A percentile compares a stretch with the other conserved stretches of the same genome.
Conservation (phyloP, 768 basidiomycete species). For the Suillus americanus region DNA sequence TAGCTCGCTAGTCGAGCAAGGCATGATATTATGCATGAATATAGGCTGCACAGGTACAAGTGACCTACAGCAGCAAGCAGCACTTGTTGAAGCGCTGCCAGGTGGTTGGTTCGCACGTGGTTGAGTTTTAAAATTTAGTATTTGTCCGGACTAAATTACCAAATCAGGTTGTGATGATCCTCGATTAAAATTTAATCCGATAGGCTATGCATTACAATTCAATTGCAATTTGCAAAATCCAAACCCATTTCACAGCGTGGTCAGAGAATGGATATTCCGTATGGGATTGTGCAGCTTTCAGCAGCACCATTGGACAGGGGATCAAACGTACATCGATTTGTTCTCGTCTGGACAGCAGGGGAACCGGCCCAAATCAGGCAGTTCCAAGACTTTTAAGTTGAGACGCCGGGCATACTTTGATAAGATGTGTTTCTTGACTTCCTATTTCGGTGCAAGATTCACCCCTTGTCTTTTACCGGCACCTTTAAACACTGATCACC, state of each 20-base stretch:
- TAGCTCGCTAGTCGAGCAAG: neutral
- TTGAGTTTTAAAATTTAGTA: neutral
- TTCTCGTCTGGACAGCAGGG: neutral
- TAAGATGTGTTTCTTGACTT: neutral
- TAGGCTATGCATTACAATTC: neutral
- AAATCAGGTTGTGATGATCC: neutral
- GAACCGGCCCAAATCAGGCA: neutral
- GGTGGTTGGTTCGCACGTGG: neutral
- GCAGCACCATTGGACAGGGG: neutral
- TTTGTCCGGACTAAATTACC: neutral
- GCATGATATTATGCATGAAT: neutral
- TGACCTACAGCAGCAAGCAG: neutral
- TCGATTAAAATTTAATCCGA: conserved; percentile 2
- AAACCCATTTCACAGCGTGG: neutral
- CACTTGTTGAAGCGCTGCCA: neutral
- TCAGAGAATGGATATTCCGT: neutral
- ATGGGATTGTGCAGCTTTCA: neutral
- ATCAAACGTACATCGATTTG: neutral
- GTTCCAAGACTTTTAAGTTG: neutral
- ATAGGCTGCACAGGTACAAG: neutral
- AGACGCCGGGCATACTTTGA: neutral
- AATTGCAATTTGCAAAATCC: neutral
- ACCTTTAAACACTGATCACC: neutral
- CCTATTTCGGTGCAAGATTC: conserved; percentile 1
- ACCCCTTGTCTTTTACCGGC: neutral